These are phyloP conservation scores for Evansstolkia leycettana DNA, from an alignment of 495 filamentous ascomycete species.

Conservation along the genomic window DNA sequence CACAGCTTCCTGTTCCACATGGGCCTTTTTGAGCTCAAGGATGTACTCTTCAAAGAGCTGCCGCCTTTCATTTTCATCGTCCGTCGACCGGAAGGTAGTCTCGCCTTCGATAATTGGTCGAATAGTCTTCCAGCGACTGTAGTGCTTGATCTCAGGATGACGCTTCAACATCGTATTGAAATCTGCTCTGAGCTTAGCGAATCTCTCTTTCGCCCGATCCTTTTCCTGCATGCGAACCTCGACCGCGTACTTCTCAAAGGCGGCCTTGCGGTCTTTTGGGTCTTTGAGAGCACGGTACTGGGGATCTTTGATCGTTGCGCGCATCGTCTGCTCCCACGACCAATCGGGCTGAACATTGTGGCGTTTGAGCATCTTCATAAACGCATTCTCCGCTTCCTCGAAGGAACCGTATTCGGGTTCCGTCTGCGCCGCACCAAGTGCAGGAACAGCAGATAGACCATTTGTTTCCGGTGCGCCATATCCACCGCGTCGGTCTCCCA, in stretches of 20 bases:
- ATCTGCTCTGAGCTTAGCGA: conserved; percentile 84
- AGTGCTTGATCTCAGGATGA: conserved; percentile 95
- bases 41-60: conserved; percentile 95
- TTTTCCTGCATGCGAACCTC: conserved; percentile 89
- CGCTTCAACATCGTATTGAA: conserved; percentile 93
- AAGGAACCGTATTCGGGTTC: conserved; percentile 75
- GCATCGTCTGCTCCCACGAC: conserved; percentile 86
- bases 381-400: conserved; percentile 91
- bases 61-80: conserved; percentile 77
- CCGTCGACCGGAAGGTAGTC: conserved; percentile 85
- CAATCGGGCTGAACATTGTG: conserved; percentile 79
- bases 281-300: conserved; percentile 92
- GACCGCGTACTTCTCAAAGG: conserved; percentile 90
- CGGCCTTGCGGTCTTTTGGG: conserved; percentile 79
- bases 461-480: conserved; percentile 44
- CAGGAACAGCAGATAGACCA: conserved; percentile 45
- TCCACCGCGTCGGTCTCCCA: conserved; percentile 53
- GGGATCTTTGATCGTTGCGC: conserved; percentile 79
- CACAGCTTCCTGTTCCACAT: conserved; percentile 59
- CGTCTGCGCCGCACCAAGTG: conserved; percentile 48
- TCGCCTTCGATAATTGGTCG: conserved; percentile 91
- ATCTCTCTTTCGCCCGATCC: conserved; percentile 86
- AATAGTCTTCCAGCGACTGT: conserved; percentile 95
- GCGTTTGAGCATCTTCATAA: conserved; percentile 79
- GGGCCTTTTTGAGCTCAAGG: conserved; percentile 62